These are phyloP conservation scores for Blepharisma stoltei DNA, from an alignment of 73 alveolate species.

Conservation along the genomic window DNA sequence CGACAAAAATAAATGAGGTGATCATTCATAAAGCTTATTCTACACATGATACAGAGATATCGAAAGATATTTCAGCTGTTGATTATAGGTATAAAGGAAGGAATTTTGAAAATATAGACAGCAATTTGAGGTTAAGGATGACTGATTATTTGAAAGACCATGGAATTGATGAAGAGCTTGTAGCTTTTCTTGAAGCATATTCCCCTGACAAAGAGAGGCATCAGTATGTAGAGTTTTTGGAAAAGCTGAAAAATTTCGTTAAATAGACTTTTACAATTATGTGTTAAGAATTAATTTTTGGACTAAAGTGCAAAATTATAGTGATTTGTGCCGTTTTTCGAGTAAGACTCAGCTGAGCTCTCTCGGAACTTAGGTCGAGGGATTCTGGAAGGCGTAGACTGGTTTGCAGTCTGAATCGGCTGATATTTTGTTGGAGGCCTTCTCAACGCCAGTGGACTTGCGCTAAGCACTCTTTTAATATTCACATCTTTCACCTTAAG, in stretches of 20 bases:
- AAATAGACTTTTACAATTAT: neutral
- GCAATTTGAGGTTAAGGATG: slow-evolving; percentile 54
- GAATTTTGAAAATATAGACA: slow-evolving; percentile 71
- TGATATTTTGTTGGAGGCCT: no score
- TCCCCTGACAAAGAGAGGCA: slow-evolving; percentile 84
- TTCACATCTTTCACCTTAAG: neutral
- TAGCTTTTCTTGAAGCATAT: slow-evolving; percentile 77
- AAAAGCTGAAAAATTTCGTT: neutral
- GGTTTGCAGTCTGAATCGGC: no score
- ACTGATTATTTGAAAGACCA: slow-evolving; percentile 69
- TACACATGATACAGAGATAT: neutral
- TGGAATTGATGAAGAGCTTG: slow-evolving; percentile 81
- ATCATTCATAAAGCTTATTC: slow-evolving; percentile 36
- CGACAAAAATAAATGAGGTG: slow-evolving; percentile 35
- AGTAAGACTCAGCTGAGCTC: no score
- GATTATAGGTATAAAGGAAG: slow-evolving; percentile 77
- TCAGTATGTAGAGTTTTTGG: slow-evolving; percentile 38
- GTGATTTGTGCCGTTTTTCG: no score
- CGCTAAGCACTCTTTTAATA: neutral
- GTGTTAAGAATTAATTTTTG: neutral
- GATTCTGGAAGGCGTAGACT: no score
- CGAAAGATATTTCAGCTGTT: neutral
- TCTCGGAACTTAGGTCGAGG: no score
- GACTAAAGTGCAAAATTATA: neutral
- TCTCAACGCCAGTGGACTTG: no score